phyloP scores from a whole-genome alignment of 2,329 filamentous ascomycete species.

The Diaporthe sp. region DNA sequence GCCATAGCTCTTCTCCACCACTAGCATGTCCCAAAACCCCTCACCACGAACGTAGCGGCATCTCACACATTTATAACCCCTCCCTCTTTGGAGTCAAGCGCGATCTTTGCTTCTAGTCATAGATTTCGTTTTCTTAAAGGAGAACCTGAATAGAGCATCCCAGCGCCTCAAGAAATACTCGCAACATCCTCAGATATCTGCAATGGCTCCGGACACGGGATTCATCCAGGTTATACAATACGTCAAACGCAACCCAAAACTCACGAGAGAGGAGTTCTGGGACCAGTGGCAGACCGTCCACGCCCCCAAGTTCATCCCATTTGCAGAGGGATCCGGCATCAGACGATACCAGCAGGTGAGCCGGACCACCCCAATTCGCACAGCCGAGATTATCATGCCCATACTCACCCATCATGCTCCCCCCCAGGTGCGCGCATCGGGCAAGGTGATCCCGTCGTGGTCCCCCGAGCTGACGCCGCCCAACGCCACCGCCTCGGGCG shows the following conservation, averaged over 20 bases:
- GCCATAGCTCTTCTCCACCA: neutral
- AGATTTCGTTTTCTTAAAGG: neutral
- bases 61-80: neutral
- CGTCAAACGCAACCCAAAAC: conserved; percentile 5
- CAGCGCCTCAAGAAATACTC: neutral
- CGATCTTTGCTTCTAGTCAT: neutral
- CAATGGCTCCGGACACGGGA: conserved; percentile 13
- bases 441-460: neutral
- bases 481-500: neutral
- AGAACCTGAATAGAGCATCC: neutral
- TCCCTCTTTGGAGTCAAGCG: neutral
- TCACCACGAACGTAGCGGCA: neutral
- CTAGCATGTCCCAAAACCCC: neutral
- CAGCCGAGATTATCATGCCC: neutral
- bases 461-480: neutral
- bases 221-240: conserved; percentile 10
- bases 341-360: conserved; percentile 21
- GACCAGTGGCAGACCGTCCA: neutral
- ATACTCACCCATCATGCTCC: neutral
- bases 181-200: neutral
- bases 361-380: neutral
- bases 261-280: conserved; percentile 22
- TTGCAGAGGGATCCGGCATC: conserved; percentile 1
- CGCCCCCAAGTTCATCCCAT: conserved; percentile 9
- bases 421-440: neutral